Conservation (phyloP, 2,329 filamentous ascomycete genomes). For the Pezicula carpinea region DNA sequence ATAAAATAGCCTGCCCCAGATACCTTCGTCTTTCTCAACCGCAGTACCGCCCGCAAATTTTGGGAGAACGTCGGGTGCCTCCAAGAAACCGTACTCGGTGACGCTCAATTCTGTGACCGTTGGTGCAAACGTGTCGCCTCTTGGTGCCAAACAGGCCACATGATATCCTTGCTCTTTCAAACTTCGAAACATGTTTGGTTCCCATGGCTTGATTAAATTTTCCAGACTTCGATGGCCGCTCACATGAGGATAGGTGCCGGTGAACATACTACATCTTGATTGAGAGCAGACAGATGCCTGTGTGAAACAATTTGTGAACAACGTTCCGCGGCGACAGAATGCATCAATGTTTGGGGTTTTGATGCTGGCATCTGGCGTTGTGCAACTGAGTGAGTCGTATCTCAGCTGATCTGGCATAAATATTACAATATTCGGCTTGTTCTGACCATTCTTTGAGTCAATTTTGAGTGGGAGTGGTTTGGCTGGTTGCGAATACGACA, state of each 20-base stretch:
- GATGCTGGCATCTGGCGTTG: constrained; percentile 19
- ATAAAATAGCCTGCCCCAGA: constrained; percentile 38
- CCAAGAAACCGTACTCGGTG: constrained; percentile 41
- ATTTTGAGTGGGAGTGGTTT: background rate
- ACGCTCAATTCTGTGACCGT: constrained; percentile 39
- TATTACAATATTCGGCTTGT: constrained; percentile 34
- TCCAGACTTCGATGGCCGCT: constrained; percentile 40
- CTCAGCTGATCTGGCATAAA: constrained; percentile 46
- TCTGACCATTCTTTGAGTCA: background rate
- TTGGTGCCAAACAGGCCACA: constrained; percentile 38
- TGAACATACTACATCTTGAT: constrained; percentile 43
- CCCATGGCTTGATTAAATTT: constrained; percentile 44
- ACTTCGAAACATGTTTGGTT: constrained; percentile 41
- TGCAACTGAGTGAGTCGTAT: constrained; percentile 38
- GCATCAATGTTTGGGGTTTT: constrained; percentile 39
- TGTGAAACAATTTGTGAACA: constrained; percentile 41
- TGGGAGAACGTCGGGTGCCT: constrained; percentile 31
- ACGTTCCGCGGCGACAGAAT: constrained; percentile 32
- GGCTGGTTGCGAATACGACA: background rate
- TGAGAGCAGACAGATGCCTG: constrained; percentile 44
- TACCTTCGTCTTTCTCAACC: constrained; percentile 26
- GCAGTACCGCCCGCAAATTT: constrained; percentile 21
- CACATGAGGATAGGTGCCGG: constrained; percentile 41
- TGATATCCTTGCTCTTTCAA: constrained; percentile 42
- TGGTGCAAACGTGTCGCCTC: constrained; percentile 38